Evolutionary conservation across 1,284 basidiomycete species (phyloP).

Genomic region (Leccinum pseudoinsigne): DNA sequence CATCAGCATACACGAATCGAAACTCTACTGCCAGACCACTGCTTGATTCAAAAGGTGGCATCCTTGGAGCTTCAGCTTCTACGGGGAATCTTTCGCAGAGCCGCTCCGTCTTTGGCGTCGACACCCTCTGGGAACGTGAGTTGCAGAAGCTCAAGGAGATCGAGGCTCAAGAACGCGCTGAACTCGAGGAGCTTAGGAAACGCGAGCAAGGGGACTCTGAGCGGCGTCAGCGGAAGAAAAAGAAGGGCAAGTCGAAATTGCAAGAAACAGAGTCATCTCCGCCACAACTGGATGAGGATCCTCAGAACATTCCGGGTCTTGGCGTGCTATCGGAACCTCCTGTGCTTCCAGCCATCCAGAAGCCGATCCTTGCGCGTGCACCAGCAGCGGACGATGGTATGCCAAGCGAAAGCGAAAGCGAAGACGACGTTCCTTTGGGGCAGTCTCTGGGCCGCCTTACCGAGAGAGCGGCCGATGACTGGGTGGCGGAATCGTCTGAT

Average conservation of each 20-base stretch:
- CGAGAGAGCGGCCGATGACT: constrained; percentile 41
- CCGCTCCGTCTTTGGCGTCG: constrained; percentile 80
- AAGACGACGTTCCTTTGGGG: constrained; percentile 39
- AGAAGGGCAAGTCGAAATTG: constrained; percentile 46
- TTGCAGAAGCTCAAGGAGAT: constrained; percentile 72
- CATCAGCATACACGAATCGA: constrained; percentile 42
- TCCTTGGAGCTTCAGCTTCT: constrained; percentile 33
- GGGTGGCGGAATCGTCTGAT: constrained; percentile 59
- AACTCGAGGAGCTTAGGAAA: constrained; percentile 47
- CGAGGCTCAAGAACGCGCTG: constrained; percentile 59
- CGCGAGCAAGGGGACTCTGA: constrained; percentile 46
- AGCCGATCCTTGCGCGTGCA: constrained; percentile 44
- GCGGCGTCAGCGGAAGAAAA: constrained; percentile 39
- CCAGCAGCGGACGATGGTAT: constrained; percentile 47
- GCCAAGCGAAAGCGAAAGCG: constrained; percentile 51
- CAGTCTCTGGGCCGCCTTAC: constrained; percentile 24
- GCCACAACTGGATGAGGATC: constrained; percentile 12
- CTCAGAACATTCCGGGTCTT: constrained; percentile 18
- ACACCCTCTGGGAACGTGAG: constrained; percentile 80
- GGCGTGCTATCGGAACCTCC: constrained; percentile 50
- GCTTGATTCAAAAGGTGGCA: constrained; percentile 50
- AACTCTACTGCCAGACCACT: constrained; percentile 59
- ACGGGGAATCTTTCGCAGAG: constrained; percentile 38
- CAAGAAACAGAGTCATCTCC: constrained; percentile 38
- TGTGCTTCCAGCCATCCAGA: constrained; percentile 54